These are phyloP conservation scores for Coemansia sp. DNA, from an alignment of 192 early-diverging fungal genomes.

Conservation along the genomic window DNA sequence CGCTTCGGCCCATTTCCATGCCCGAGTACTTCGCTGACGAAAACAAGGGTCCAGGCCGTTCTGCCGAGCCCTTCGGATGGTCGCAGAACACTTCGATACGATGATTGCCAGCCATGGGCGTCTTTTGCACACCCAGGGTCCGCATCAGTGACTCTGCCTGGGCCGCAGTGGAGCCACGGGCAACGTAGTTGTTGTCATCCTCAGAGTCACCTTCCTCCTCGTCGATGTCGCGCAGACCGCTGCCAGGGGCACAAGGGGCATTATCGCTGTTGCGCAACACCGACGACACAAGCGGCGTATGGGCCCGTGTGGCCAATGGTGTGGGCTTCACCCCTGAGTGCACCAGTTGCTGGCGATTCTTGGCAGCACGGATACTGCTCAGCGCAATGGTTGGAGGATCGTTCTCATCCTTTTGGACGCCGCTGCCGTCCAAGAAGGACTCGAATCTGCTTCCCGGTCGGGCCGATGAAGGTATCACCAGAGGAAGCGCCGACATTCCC, in stretches of 20 bases:
- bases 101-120: constrained; percentile 3
- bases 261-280: not conserved
- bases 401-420: constrained; percentile 16
- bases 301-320: constrained; percentile 24
- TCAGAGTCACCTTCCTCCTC: constrained; percentile 12
- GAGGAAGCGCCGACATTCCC: not conserved
- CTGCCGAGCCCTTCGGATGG: not conserved
- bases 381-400: constrained; percentile 40
- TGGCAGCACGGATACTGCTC: constrained; percentile 28
- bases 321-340: constrained; percentile 17
- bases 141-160: not conserved
- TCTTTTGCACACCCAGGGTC: constrained; percentile 2
- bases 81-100: constrained; percentile 29
- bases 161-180: not conserved
- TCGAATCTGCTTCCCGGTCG: constrained; percentile 12
- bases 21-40: not conserved
- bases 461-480: constrained; percentile 30
- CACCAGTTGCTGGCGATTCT: constrained; percentile 19
- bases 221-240: constrained; percentile 7
- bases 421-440: constrained; percentile 7
- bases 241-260: not conserved
- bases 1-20: not conserved
- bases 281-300: constrained; percentile 5
- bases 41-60: constrained; percentile 20
- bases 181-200: not conserved